Evolutionary conservation across 2,329 filamentous ascomycete species (phyloP), one percentile per base, ranked within the genome.

Genomic region (Trichoderma koningii): DNA sequence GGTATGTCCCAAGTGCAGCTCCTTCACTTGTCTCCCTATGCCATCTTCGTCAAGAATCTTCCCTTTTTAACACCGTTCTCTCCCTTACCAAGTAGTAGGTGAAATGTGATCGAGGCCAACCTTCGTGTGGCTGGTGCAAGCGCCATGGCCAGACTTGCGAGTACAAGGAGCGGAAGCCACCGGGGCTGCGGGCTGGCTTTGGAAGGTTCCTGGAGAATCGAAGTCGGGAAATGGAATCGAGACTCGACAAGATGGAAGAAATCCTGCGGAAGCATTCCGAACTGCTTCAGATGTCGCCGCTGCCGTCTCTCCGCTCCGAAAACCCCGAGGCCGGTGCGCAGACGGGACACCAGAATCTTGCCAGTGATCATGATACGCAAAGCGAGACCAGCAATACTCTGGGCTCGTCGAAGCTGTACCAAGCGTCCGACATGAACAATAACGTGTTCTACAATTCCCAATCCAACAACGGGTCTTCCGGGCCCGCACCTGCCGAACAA

Each of bases 31-130:
- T 17, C 26, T 61, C 41, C n/a, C 57, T 44, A 42, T 7, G 5
- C 28, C 15, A 21, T 19, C 17, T 15, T 34, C n/a, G 15, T 34
- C 5, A n/a, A 52, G 28, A 7, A 17, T 48, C 12, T 28, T 23
- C 21, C 26, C 48, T 34, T 55, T 44, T 17, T 65, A 71, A 62
- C 66, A 26, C 10, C 41, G 12, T 48, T 60, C n/a, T 30, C 63
- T 59, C 62, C 44, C n/a, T n/a, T 14, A 38, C 34, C 34, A 88
- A 10, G 17, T 52, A 19, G n/a, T 47, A 63, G 86, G 87, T 89
- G 30, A 90, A 90, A 82, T 91, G 89, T 76, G 90, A 93, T 76
- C 85, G 91, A 42, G 88, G 87, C 5, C 89, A 92, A 71, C 90
- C 90, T 1, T 85, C 87, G 6, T 89, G 87, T 71, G 86, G 87